These are phyloP conservation scores for Cyberlindnera maclurae DNA, from an alignment of 805 yeast genomes.

Conservation along the genomic window DNA sequence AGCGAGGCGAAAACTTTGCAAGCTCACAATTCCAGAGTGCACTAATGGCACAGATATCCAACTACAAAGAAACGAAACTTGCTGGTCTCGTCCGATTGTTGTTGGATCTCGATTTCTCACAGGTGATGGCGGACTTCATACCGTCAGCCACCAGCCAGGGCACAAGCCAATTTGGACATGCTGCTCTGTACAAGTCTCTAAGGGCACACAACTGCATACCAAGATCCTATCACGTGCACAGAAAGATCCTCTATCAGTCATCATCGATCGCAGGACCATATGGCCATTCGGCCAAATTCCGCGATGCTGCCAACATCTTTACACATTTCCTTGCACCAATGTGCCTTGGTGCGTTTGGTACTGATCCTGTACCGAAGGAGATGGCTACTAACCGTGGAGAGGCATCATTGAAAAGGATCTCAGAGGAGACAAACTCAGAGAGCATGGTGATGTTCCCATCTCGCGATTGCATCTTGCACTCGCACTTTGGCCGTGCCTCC, in stretches of 20 bases:
- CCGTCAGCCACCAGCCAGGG: conserved; percentile 46
- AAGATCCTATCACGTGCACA: neutral
- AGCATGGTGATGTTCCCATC: conserved; percentile 41
- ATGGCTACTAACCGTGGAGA: conserved; percentile 8
- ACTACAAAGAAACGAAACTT: conserved; percentile 27
- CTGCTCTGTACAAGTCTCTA: conserved; percentile 19
- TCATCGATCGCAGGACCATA: conserved; percentile 25
- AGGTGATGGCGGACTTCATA: conserved; percentile 44
- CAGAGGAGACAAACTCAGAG: conserved; percentile 19
- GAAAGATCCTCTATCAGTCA: conserved; percentile 28
- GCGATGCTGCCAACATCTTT: conserved; percentile 14
- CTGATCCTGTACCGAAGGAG: neutral
- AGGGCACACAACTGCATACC: conserved; percentile 12
- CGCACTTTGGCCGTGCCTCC: conserved; percentile 38
- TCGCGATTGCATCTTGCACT: conserved; percentile 30
- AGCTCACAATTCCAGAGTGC: conserved; percentile 36
- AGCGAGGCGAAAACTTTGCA: neutral
- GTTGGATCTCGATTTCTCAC: conserved; percentile 34
- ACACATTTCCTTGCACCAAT: conserved; percentile 22
- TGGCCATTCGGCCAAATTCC: conserved; percentile 1
- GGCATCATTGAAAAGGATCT: conserved; percentile 20
- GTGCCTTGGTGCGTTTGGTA: conserved; percentile 9
- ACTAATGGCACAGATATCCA: conserved; percentile 36
- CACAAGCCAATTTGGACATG: conserved; percentile 24
- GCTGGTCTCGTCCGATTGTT: neutral